Conservation (phyloP, 2,329 filamentous ascomycete genomes). For the Monosporascus sp. region DNA sequence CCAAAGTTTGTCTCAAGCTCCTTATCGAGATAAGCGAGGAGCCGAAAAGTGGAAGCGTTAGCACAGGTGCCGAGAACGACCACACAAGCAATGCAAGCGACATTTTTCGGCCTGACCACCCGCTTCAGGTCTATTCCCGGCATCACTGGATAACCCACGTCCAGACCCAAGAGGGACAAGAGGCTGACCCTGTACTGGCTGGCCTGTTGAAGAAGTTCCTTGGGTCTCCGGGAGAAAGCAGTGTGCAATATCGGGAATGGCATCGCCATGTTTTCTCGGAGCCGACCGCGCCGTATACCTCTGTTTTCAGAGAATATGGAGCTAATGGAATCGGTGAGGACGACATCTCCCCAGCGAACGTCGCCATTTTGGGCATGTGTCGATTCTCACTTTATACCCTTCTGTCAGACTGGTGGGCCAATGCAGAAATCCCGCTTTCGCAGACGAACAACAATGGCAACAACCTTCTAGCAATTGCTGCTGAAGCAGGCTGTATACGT, state of each 20-base stretch:
- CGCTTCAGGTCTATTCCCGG: constrained; percentile 1
- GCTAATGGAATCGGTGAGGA: too few relatives aligned
- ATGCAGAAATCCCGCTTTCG: neutral
- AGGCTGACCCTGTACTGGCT: neutral
- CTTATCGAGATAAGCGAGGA: neutral
- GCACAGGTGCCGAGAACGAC: too few relatives aligned
- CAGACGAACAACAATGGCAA: neutral
- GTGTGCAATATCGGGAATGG: constrained; percentile 4
- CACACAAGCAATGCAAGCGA: neutral
- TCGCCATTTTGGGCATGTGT: constrained; percentile 1
- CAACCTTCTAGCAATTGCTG: constrained; percentile 1
- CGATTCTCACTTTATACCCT: constrained; percentile 3
- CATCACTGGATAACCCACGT: constrained; percentile 5
- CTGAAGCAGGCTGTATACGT: neutral
- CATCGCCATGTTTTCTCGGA: neutral
- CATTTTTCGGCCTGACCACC: neutral
- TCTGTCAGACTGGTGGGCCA: constrained; percentile 4
- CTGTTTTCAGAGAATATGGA: neutral
- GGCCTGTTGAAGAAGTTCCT: constrained; percentile 5
- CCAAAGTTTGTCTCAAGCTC: constrained; percentile 2
- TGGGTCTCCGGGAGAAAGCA: constrained; percentile 1
- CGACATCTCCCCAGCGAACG: neutral
- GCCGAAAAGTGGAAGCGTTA: neutral
- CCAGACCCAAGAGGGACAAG: constrained; percentile 3
- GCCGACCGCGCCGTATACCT: neutral